Evolutionary conservation across 2,329 filamentous ascomycete species (phyloP).

Genomic region (Fusarium napiforme): DNA sequence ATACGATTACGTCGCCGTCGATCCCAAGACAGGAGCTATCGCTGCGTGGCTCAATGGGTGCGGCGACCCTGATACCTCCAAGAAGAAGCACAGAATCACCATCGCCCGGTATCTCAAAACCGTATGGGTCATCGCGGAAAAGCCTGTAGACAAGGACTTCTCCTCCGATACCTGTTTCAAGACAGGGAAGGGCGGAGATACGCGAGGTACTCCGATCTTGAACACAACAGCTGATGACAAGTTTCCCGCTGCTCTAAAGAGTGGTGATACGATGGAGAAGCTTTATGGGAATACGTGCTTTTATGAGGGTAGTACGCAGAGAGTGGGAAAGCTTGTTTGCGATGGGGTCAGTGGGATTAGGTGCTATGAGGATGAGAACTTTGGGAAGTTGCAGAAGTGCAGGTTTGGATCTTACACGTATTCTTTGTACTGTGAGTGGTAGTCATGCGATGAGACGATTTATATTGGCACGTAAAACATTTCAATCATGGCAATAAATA

Average conservation of each 20-base stretch:
- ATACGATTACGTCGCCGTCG: conserved; percentile 12
- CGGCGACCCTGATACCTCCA: not conserved
- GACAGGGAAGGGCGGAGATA: not conserved
- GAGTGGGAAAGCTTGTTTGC: not conserved
- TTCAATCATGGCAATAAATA: rapidly evolving
- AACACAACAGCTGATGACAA: not conserved
- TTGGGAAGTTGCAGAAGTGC: not conserved
- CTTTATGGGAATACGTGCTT: not conserved
- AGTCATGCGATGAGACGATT: rapidly evolving
- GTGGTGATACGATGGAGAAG: not conserved
- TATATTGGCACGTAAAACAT: rapidly evolving
- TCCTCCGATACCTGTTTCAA: not conserved
- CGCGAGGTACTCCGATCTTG: not conserved
- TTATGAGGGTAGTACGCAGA: not conserved
- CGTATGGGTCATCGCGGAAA: not conserved
- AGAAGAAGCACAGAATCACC: conserved; percentile 4
- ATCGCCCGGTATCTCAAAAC: not conserved
- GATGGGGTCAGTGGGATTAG: conserved; percentile 1
- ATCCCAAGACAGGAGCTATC: conserved; percentile 7
- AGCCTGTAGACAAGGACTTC: not conserved
- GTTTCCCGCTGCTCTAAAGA: not conserved
- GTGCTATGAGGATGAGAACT: not conserved
- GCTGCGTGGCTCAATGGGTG: conserved; percentile 19
- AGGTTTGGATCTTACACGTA: not conserved
- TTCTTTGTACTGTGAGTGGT: not conserved